Percentiles rank a stretch among this genome's conserved stretches.
These are phyloP conservation scores for Trichoderma asperelloides DNA, from an alignment of 495 filamentous ascomycete genomes.

Conservation along the genomic window DNA sequence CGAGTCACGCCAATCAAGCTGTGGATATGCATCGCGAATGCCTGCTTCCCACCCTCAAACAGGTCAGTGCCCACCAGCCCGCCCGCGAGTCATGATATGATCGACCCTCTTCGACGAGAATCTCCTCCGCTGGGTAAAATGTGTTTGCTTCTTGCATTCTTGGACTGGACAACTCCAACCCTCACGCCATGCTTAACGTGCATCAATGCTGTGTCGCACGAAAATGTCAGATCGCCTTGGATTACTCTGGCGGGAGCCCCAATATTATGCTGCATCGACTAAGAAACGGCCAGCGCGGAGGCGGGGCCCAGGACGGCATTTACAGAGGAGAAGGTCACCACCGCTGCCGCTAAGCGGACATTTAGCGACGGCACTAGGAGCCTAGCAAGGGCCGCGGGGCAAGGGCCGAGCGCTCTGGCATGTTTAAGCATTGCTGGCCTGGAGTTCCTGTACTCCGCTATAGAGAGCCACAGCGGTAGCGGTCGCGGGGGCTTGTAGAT, in stretches of 20 bases:
- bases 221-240: not conserved
- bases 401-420: not conserved
- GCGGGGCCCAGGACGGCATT: not conserved
- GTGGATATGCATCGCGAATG: no score
- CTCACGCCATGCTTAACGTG: no score
- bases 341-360: not conserved
- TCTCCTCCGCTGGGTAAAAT: no score
- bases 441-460: not conserved
- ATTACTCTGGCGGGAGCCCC: not conserved
- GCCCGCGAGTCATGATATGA: no score
- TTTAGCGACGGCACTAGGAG: not conserved
- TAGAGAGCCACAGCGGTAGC: not conserved
- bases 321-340: not conserved
- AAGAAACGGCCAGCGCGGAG: not conserved
- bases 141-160: no score
- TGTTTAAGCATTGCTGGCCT: not conserved
- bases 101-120: no score
- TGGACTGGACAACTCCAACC: no score
- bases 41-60: no score
- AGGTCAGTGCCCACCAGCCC: no score
- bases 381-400: not conserved
- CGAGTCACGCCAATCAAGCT: no score
- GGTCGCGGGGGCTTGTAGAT: not conserved
- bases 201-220: not conserved
- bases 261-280: constrained; percentile 1